These are phyloP conservation scores for Chaetomium strumarium DNA, from an alignment of 2,329 filamentous ascomycete species.

Conservation along the genomic window DNA sequence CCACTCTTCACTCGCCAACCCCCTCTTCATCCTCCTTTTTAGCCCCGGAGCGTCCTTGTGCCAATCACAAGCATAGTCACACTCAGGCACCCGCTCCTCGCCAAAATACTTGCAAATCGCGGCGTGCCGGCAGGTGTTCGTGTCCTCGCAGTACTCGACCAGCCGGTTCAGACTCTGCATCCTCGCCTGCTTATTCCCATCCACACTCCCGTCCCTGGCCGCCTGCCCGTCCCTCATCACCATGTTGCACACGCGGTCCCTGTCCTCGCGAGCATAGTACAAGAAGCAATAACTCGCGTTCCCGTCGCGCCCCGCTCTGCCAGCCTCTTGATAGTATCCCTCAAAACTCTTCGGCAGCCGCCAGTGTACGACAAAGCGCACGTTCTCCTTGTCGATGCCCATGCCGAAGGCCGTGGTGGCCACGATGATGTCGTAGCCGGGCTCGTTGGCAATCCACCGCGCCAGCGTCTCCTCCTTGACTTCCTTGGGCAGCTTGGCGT, in stretches of 20 bases:
- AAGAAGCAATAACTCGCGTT: constrained; percentile 82
- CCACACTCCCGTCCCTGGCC: constrained; percentile 25
- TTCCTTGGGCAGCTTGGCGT: constrained; percentile 61
- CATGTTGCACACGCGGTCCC: constrained; percentile 63
- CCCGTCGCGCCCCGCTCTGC: constrained; percentile 82
- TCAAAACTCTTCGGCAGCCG: constrained; percentile 90
- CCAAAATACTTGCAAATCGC: constrained; percentile 74
- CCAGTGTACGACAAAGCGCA: constrained; percentile 94
- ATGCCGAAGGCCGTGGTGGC: constrained; percentile 96
- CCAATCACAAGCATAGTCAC: constrained; percentile 72
- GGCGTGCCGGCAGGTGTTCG: constrained; percentile 65
- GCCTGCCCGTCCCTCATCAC: constrained; percentile 43
- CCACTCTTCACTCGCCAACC: constrained; percentile 56
- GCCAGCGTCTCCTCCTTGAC: constrained; percentile 65
- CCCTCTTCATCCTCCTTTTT: constrained; percentile 49
- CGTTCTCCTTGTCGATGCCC: constrained; percentile 94
- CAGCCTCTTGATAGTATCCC: constrained; percentile 93
- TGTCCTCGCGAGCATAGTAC: constrained; percentile 85
- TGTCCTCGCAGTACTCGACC: constrained; percentile 76
- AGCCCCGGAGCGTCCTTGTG: constrained; percentile 62
- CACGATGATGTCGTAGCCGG: constrained; percentile 84
- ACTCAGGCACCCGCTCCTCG: constrained; percentile 52
- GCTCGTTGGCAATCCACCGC: constrained; percentile 66
- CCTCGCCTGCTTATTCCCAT: constrained; percentile 42
- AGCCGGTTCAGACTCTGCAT: constrained; percentile 61